Evolutionary conservation across 2,329 filamentous ascomycete species (phyloP), one percentile per base, ranked within the genome.

Genomic region (Phymatotrichopsis omnivora): DNA sequence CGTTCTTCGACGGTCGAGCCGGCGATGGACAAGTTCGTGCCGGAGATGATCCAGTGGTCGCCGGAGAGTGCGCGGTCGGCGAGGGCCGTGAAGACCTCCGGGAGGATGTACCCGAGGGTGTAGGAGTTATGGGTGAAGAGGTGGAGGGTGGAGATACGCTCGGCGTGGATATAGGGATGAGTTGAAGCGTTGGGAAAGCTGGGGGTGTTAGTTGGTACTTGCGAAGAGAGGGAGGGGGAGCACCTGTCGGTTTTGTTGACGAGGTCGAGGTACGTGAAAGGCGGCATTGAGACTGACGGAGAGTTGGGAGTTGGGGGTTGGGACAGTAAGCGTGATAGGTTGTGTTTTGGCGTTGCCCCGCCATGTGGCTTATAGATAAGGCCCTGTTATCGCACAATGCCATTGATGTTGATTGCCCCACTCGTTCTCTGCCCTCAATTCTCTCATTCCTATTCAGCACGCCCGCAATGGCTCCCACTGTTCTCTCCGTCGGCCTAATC

Each of bases 61-160:
- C 81, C 80, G 16, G 76, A 80, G 50, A 84, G 76, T 1, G 81
- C 80, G 45, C 84, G 82, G 61, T 87, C 82, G 30, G 87, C 78
- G 4, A 93, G 71, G 0, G 81, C 76, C 2, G 79, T 77, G 3
- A 82, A 80, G 24, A 58, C 53, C 2, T 31, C 19, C 8, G 56
- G 56, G 22, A 56, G 48, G 24, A 59, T 42, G 47, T 58, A 58
- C 2, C 57, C 56, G 16, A 59, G 45, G 1, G 45, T 55, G 42
- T 57, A 47, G 5, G 52, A 35, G 24, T 36, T 38, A 42, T 55
- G 41, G 16, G 51, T 49, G 44, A 59, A 54, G 27, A 45, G 29
- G 5, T 40, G 31, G 39, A 57, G 51, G 10, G 42, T 47, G 14
- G 43, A 38, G 23, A 52, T 49, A 8, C 39, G 38, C 42, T 57